A percentile compares a stretch with the other conserved stretches of the same genome.
phyloP scores from a whole-genome alignment of 768 basidiomycete species.

The Trametes sanguinea region DNA sequence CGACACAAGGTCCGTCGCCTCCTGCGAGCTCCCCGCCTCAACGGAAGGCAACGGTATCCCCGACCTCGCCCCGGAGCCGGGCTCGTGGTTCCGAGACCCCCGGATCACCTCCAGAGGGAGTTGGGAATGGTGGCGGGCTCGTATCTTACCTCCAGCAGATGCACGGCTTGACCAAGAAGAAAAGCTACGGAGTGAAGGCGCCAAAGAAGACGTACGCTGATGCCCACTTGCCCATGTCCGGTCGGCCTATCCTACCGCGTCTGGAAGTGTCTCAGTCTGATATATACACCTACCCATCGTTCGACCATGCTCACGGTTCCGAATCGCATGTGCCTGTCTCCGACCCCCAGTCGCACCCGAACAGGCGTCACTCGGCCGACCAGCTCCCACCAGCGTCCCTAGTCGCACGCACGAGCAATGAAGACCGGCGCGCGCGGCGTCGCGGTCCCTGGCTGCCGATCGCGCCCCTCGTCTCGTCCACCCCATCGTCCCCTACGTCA shows the following conservation, averaged over 20 bases:
- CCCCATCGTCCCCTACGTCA: constrained; percentile 18
- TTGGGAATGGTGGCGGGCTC: constrained; percentile 42
- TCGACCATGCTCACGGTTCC: constrained; percentile 11
- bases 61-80: constrained; percentile 23
- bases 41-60: constrained; percentile 32
- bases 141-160: constrained; percentile 66
- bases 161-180: constrained; percentile 69
- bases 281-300: constrained; percentile 22
- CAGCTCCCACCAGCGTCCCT: constrained; percentile 16
- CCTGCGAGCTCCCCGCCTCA: constrained; percentile 9
- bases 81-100: constrained; percentile 21
- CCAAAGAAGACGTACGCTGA: constrained; percentile 21
- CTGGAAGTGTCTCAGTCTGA: constrained; percentile 23
- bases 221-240: constrained; percentile 10
- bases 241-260: constrained; percentile 25
- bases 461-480: constrained; percentile 14
- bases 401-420: constrained; percentile 16
- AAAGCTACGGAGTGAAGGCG: constrained; percentile 26
- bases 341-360: constrained; percentile 6
- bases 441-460: constrained; percentile 26
- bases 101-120: constrained; percentile 29
- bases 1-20: constrained; percentile 9
- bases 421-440: constrained; percentile 22
- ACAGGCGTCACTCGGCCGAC: constrained; percentile 14
- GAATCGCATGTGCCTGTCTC: constrained; percentile 6